phyloP scores from a whole-genome alignment of 257 asterid genomes.

The Solanum ahanhuiri region DNA sequence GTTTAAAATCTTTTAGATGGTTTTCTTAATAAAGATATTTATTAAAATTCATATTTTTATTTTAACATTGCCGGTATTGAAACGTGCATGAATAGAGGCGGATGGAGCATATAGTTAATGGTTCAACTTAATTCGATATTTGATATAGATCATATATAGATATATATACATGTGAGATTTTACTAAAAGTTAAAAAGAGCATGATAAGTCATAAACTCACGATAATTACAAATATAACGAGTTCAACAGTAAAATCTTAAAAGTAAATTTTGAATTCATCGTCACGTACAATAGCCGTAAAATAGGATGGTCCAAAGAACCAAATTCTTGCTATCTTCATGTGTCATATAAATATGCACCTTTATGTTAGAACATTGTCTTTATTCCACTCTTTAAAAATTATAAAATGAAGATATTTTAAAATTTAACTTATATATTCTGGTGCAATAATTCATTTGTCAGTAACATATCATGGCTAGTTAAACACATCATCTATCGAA shows the following conservation, averaged over 20 bases:
- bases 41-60: neutral
- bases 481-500: neutral
- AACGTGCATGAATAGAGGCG: neutral
- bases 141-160: neutral
- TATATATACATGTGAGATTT: too few species aligned
- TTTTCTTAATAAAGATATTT: neutral
- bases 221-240: too few species aligned
- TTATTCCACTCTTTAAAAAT: neutral
- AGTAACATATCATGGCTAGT: neutral
- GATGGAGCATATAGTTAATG: neutral
- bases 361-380: neutral
- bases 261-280: too few species aligned
- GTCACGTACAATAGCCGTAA: neutral
- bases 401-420: neutral
- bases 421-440: neutral
- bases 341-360: neutral
- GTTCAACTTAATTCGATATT: neutral
- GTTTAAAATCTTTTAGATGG: neutral
- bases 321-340: neutral
- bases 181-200: neutral
- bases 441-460: neutral
- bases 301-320: neutral
- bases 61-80: neutral
- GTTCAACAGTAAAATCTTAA: neutral
- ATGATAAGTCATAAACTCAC: neutral